These are phyloP conservation scores for Huntiella omanensis DNA, from an alignment of 2,329 filamentous ascomycete species.

Conservation along the genomic window DNA sequence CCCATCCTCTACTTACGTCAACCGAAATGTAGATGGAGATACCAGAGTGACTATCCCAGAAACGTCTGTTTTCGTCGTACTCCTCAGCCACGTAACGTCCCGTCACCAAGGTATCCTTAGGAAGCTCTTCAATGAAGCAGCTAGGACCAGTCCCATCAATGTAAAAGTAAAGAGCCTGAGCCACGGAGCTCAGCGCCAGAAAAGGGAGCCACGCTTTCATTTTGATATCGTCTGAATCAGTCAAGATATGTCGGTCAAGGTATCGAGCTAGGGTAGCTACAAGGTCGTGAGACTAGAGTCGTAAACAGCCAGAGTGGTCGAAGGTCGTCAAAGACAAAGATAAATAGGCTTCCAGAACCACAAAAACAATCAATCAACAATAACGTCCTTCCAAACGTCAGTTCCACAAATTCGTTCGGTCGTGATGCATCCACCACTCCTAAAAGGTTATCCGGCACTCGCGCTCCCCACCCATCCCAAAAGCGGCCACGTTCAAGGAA, in stretches of 20 bases:
- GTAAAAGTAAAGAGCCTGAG: slow-evolving; percentile 87
- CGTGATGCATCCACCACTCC: not conserved
- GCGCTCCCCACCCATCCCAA: not conserved
- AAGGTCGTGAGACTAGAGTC: not conserved
- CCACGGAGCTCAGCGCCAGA: slow-evolving; percentile 43
- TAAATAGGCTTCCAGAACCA: too few relatives aligned
- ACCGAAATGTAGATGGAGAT: slow-evolving; percentile 80
- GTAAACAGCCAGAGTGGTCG: not conserved
- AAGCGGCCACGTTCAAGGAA: slow-evolving; percentile 13
- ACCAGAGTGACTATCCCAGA: slow-evolving; percentile 55
- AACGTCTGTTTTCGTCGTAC: slow-evolving; percentile 49
- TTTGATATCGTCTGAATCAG: not conserved
- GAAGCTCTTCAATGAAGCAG: slow-evolving; percentile 96
- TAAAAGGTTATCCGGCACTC: not conserved
- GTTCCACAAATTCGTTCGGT: not conserved
- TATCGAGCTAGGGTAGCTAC: not conserved
- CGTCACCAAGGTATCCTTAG: slow-evolving; percentile 91
- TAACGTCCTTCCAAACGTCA: not conserved
- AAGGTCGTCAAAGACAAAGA: not conserved
- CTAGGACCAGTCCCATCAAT: slow-evolving; percentile 71
- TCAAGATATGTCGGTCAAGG: not conserved
- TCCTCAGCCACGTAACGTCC: slow-evolving; percentile 80
- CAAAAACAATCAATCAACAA: not conserved
- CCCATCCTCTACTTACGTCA: slow-evolving; percentile 35
- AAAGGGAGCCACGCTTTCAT: slow-evolving; percentile 47